Percentiles rank a stretch among this genome's conserved stretches.
Evolutionary conservation across 2,329 filamentous ascomycete species (phyloP).

Genomic region (Pseudogymnoascus sp.): DNA sequence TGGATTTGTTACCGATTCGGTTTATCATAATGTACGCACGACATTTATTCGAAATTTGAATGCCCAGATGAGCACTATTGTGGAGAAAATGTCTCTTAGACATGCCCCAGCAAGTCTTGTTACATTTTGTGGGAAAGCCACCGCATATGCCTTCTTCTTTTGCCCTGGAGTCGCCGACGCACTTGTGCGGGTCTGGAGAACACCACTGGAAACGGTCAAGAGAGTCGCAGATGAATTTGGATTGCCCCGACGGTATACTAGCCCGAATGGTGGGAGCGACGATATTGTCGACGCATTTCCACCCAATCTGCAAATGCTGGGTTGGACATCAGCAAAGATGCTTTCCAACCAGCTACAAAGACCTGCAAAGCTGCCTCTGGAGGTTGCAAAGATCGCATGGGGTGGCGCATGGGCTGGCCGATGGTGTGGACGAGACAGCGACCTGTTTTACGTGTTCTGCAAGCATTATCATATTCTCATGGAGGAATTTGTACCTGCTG

Average conservation of each 20-base stretch:
- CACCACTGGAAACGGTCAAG: slow-evolving; percentile 51
- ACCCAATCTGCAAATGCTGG: slow-evolving; percentile 50
- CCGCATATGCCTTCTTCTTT: slow-evolving; percentile 69
- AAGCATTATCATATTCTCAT: slow-evolving; percentile 65
- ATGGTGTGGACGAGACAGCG: slow-evolving; percentile 68
- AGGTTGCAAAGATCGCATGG: slow-evolving; percentile 58
- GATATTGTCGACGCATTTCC: slow-evolving; percentile 34
- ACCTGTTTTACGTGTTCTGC: slow-evolving; percentile 67
- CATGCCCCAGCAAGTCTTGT: slow-evolving; percentile 51
- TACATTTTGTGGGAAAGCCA: slow-evolving; percentile 65
- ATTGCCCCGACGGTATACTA: slow-evolving; percentile 45
- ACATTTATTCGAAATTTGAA: slow-evolving; percentile 64
- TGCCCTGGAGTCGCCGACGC: slow-evolving; percentile 66
- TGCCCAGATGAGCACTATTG: slow-evolving; percentile 64
- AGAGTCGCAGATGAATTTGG: slow-evolving; percentile 57
- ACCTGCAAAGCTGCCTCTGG: slow-evolving; percentile 50
- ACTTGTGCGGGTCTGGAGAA: slow-evolving; percentile 59
- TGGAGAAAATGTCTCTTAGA: slow-evolving; percentile 66
- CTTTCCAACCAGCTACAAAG: slow-evolving; percentile 49
- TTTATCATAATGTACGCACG: slow-evolving; percentile 66
- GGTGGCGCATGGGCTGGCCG: slow-evolving; percentile 62
- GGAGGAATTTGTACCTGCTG: slow-evolving; percentile 49
- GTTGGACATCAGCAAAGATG: slow-evolving; percentile 52
- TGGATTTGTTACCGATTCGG: slow-evolving; percentile 63
- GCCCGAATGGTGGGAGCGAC: slow-evolving; percentile 23